A percentile compares a stretch with the other conserved stretches of the same genome.
Evolutionary conservation across 192 early-diverging fungal genomes (phyloP).

Genomic region (Bifiguratus adelaidae): DNA sequence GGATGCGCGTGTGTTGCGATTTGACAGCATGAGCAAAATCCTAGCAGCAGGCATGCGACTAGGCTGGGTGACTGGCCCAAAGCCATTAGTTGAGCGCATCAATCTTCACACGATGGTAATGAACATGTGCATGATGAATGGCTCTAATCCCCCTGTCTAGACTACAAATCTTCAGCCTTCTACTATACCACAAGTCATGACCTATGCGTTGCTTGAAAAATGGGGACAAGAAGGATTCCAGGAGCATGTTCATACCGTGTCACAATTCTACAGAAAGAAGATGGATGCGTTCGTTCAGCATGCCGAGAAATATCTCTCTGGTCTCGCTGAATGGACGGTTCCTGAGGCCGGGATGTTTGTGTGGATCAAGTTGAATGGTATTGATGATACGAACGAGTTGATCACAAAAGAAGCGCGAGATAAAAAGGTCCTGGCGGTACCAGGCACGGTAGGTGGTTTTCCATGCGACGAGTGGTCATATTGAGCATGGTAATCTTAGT

Average conservation of each 20-base stretch:
- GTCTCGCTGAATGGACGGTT: constrained; percentile 42
- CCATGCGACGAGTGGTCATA: neutral
- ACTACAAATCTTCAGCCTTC: constrained; percentile 77
- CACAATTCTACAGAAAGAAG: constrained; percentile 62
- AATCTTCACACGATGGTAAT: constrained; percentile 56
- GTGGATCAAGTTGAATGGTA: constrained; percentile 57
- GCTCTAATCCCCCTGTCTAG: constrained; percentile 20
- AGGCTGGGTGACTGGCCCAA: constrained; percentile 65
- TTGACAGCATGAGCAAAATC: constrained; percentile 91
- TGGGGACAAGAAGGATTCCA: constrained; percentile 80
- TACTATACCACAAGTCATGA: constrained; percentile 70
- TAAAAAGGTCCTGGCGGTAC: constrained; percentile 60
- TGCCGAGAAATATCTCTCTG: constrained; percentile 50
- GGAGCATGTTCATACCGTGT: constrained; percentile 54
- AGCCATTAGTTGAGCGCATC: constrained; percentile 66
- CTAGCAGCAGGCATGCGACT: constrained; percentile 79
- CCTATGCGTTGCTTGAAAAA: constrained; percentile 55
- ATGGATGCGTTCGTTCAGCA: constrained; percentile 55
- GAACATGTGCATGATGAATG: neutral
- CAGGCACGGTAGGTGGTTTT: constrained; percentile 28
- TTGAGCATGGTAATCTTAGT: constrained; percentile 15
- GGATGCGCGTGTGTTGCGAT: constrained; percentile 81
- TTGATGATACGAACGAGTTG: constrained; percentile 39
- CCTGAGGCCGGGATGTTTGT: constrained; percentile 83
- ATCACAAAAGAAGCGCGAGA: constrained; percentile 49